Percentiles rank a stretch among this genome's conserved stretches.
These are phyloP conservation scores for Ophiostoma pallidulum DNA, from an alignment of 2,329 filamentous ascomycete genomes.

Conservation along the genomic window DNA sequence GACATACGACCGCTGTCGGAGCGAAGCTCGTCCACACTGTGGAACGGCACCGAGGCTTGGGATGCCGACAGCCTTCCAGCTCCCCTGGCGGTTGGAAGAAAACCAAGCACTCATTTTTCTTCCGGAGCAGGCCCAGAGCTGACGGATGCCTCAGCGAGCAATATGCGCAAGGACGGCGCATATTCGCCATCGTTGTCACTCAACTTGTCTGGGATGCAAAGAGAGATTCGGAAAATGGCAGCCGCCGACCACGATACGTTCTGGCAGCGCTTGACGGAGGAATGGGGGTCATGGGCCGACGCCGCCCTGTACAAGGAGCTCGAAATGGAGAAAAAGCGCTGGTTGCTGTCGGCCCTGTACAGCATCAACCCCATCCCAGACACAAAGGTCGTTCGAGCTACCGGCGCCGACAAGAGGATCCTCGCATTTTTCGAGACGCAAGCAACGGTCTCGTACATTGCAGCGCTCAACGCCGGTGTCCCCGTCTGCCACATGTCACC, in stretches of 20 bases:
- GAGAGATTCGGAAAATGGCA: slow-evolving; percentile 47
- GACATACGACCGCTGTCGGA: background rate
- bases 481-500: slow-evolving; percentile 39
- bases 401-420: slow-evolving; percentile 24
- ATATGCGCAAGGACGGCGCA: no score
- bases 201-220: slow-evolving; percentile 35
- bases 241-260: slow-evolving; percentile 41
- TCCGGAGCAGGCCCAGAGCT: background rate
- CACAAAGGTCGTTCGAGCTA: slow-evolving; percentile 2
- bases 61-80: slow-evolving; percentile 4
- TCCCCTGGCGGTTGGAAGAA: background rate
- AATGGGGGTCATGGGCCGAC: slow-evolving; percentile 39
- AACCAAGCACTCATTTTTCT: background rate
- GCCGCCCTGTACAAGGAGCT: slow-evolving; percentile 42
- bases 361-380: slow-evolving; percentile 31
- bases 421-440: slow-evolving; percentile 43
- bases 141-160: slow-evolving; percentile 2
- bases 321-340: slow-evolving; percentile 33
- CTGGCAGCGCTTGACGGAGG: slow-evolving; percentile 45
- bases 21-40: background rate
- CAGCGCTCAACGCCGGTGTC: slow-evolving; percentile 31
- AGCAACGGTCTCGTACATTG: slow-evolving; percentile 41
- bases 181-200: slow-evolving; percentile 19
- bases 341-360: slow-evolving; percentile 33
- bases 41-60: slow-evolving; percentile 5